Conservation (phyloP, 768 basidiomycete species). For the Lentinus tigrinus region DNA sequence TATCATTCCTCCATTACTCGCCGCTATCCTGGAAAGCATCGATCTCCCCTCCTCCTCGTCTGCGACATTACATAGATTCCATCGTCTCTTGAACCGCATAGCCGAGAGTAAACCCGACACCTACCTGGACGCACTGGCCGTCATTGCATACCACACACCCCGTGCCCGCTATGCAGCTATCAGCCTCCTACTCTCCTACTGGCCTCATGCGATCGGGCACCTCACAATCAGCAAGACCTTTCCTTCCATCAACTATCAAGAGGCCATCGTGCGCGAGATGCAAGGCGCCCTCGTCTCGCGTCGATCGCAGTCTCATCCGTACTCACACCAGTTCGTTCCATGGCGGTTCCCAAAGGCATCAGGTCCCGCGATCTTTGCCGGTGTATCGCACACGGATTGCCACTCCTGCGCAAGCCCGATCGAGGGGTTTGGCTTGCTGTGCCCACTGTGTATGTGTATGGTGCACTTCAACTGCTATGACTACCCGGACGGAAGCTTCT, state of each 20-base stretch:
- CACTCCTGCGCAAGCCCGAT: conserved; percentile 53
- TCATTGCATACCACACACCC: conserved; percentile 64
- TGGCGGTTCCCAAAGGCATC: conserved; percentile 53
- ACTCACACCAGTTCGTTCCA: conserved; percentile 65
- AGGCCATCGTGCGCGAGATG: conserved; percentile 21
- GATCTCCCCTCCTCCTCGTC: conserved; percentile 35
- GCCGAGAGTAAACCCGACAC: conserved; percentile 61
- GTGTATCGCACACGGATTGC: conserved; percentile 47
- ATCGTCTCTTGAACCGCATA: conserved; percentile 53
- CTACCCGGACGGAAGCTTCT: conserved; percentile 59
- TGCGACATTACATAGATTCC: conserved; percentile 48
- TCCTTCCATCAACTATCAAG: conserved; percentile 35
- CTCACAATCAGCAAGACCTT: conserved; percentile 55
- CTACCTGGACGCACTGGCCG: conserved; percentile 68
- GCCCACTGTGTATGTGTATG: conserved; percentile 65
- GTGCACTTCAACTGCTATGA: conserved; percentile 84
- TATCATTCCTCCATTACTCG: conserved; percentile 61
- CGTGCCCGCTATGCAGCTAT: conserved; percentile 55
- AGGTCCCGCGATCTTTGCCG: conserved; percentile 25
- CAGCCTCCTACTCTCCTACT: conserved; percentile 55
- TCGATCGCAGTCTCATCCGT: conserved; percentile 33
- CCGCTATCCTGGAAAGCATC: conserved; percentile 58
- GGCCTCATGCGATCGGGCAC: conserved; percentile 73
- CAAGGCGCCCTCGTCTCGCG: conserved; percentile 13
- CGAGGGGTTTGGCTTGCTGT: conserved; percentile 68